A percentile compares a stretch with the other conserved stretches of the same genome.
Conservation (phyloP, 2,329 filamentous ascomycete species). For the Phialophora verrucosa region DNA sequence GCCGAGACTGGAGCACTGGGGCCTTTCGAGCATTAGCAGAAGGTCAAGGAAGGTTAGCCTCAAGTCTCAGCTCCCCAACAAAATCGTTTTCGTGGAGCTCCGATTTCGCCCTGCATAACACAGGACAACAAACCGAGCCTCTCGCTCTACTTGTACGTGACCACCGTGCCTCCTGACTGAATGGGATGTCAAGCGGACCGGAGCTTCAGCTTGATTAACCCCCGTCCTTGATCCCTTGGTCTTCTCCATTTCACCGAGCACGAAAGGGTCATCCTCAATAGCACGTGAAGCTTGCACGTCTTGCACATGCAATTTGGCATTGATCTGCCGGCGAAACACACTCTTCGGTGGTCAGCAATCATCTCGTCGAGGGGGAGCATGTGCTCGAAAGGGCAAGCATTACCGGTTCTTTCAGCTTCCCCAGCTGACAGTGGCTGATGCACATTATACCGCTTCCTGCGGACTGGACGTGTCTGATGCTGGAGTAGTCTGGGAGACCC, state of each 20-base stretch:
- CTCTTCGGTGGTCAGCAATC: neutral
- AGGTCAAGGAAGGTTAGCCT: conserved; percentile 14
- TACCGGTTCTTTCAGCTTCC: neutral
- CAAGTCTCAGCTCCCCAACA: conserved; percentile 31
- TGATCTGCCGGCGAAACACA: neutral
- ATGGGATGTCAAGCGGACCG: neutral
- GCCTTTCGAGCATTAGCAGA: neutral
- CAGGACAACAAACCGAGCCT: neutral
- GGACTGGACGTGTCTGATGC: neutral
- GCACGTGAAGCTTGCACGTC: neutral
- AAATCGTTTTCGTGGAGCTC: conserved; percentile 28
- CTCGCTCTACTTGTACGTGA: neutral
- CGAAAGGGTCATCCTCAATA: neutral
- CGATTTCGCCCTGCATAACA: conserved; percentile 16
- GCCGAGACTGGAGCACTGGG: neutral
- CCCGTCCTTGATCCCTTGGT: neutral
- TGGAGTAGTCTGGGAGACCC: neutral
- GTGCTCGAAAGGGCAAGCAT: neutral
- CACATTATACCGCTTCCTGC: neutral
- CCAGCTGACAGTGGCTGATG: neutral
- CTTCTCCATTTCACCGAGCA: neutral
- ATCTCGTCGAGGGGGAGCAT: neutral
- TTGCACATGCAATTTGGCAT: neutral
- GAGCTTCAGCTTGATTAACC: neutral
- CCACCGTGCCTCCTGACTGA: neutral